Evolutionary conservation across 1,284 basidiomycete species (phyloP).

Genomic region (Marasmius oreades): DNA sequence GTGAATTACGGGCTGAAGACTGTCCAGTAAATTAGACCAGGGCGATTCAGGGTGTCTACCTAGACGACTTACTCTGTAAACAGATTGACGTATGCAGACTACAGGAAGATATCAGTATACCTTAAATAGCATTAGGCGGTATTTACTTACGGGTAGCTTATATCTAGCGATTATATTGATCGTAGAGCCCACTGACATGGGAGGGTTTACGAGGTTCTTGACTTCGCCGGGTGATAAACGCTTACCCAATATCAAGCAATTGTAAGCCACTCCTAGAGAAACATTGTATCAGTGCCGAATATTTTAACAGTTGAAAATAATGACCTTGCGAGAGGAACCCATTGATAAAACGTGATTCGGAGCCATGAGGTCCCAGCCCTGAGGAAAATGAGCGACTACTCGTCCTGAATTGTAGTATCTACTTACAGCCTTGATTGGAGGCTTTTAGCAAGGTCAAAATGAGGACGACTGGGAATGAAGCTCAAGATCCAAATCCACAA

Average conservation of each 20-base stretch:
- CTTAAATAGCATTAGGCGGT: background rate
- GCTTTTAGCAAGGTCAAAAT: background rate
- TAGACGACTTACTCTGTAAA: background rate
- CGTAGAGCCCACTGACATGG: background rate
- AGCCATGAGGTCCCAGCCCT: background rate
- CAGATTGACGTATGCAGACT: background rate
- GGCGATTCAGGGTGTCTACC: too few species aligned
- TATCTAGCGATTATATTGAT: background rate
- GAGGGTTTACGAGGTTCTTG: too few species aligned
- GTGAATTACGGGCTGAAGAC: background rate
- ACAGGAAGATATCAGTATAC: too few species aligned
- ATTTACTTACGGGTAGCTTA: background rate
- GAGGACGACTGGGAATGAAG: background rate
- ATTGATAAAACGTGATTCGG: background rate
- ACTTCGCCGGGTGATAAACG: too few species aligned
- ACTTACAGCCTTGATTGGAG: background rate
- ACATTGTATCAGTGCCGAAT: background rate
- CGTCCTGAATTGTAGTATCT: too few species aligned
- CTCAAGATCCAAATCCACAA: too few species aligned
- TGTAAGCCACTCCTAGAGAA: background rate
- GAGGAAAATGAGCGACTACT: too few species aligned
- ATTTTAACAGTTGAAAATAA: background rate
- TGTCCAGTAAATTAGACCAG: background rate
- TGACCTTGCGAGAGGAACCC: background rate
- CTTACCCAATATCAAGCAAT: background rate